Base-by-base conservation (phyloP, 2,329 filamentous ascomycete species). In the Alternaria tenuissima region DNA sequence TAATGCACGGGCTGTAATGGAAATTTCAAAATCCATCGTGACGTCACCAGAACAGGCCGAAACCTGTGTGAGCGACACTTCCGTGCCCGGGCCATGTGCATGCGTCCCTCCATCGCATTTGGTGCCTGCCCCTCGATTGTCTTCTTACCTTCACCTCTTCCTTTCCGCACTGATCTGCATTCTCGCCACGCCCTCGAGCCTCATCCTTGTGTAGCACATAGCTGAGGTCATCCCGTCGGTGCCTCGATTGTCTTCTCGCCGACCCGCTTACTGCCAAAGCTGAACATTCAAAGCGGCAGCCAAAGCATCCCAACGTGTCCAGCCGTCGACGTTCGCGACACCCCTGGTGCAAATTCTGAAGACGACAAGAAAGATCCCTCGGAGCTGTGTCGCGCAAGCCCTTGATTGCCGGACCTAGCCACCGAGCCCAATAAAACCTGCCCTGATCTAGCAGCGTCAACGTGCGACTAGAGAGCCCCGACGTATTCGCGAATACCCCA, bases 381-480 rank as follows among this genome's bases (percentile, higher is more conserved):
- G 56, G 56, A 47, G 43, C 58, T 36, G 43, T 43, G 55, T 63
- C 34, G 66, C 59, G 55, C 48, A 59, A 26, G 56, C 48, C 38
- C 54, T 55, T 57, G 41, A 32, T 66, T 66, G 57, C 63, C 67
- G 67, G 70, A 59, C 38, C 41, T 52, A 32, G 26, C 49, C 59
- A 62, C 70, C 70, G 61, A 64, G 51, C 68, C 52, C 57, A 56
- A 56, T 56, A 41, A 32, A 56, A 26, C 32, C 32, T 22, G 46
- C 34, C 46, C 66, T 66, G 63, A 68, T 64, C 63, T 42, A 63
- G 59, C 66, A 66, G 52, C 66, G 61, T 72, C 68, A 72, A 73
- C 68, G 70, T 69, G 73, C 65, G 65, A 52, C 44, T 49, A 64
- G 56, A 64, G 56, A 62, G 58, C 67, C 53, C 62, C 68, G 55